Percentiles rank a stretch among this genome's conserved stretches.
phyloP scores from a whole-genome alignment of 1,139 yeast species.

The Geotrichum histeridarum region DNA sequence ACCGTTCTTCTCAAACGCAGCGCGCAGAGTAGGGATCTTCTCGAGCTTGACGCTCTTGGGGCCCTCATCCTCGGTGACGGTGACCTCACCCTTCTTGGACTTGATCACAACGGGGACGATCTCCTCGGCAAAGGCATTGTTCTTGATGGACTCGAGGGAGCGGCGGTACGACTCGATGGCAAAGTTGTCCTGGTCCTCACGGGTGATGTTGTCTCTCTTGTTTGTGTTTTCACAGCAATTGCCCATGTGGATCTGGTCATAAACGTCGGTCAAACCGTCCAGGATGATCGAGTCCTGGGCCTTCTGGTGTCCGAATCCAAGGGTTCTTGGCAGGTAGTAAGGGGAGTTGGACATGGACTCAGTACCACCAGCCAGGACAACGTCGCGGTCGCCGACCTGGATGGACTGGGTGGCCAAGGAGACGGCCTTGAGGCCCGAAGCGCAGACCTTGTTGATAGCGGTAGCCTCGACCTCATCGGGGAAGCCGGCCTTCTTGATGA shows the following conservation, averaged over 20 bases:
- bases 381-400: constrained; percentile 49
- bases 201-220: constrained; percentile 46
- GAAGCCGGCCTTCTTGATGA: constrained; percentile 54
- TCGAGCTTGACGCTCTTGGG: constrained; percentile 62
- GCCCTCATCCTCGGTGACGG: constrained; percentile 57
- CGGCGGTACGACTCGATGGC: constrained; percentile 51
- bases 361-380: constrained; percentile 59
- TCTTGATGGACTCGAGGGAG: constrained; percentile 45
- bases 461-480: constrained; percentile 51
- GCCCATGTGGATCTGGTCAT: constrained; percentile 56
- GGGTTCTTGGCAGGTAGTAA: constrained; percentile 43
- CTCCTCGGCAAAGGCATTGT: constrained; percentile 49
- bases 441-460: constrained; percentile 58
- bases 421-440: constrained; percentile 56
- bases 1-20: constrained; percentile 86
- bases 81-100: constrained; percentile 49
- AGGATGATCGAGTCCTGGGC: constrained; percentile 51
- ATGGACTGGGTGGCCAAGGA: constrained; percentile 54
- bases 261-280: constrained; percentile 56
- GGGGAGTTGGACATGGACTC: constrained; percentile 62
- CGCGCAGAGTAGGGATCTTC: constrained; percentile 65
- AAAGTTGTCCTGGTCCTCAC: constrained; percentile 54
- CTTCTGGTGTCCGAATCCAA: constrained; percentile 49
- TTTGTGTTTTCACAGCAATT: constrained; percentile 61
- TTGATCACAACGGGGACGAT: constrained; percentile 53